phyloP scores from a whole-genome alignment of 305 asterid species.

The Caryopteris hybrid region DNA sequence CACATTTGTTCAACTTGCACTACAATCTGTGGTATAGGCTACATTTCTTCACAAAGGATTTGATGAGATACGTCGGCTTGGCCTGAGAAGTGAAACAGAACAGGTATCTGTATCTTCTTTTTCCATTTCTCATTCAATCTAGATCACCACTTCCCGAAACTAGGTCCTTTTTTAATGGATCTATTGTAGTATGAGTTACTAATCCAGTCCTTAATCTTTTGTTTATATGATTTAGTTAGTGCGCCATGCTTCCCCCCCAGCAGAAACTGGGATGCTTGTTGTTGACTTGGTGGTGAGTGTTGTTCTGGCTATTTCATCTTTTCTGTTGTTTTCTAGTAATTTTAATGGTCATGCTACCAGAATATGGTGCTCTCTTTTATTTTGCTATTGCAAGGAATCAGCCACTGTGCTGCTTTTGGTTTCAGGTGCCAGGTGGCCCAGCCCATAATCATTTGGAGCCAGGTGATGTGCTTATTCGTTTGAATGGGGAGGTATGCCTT shows the following conservation, averaged over 20 bases:
- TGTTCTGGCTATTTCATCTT: constrained; percentile 9
- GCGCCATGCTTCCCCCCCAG: constrained; percentile 81
- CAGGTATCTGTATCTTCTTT: constrained; percentile 46
- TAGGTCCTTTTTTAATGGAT: background rate
- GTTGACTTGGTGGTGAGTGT: constrained; percentile 95
- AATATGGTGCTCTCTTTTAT: background rate
- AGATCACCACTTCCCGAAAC: background rate
- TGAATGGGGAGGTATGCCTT: constrained; percentile 87
- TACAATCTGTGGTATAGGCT: constrained; percentile 44
- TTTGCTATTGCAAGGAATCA: constrained; percentile 18
- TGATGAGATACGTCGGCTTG: constrained; percentile 98
- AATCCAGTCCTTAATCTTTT: constrained; percentile 2
- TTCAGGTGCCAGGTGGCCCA: constrained; percentile 97
- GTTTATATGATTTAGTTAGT: constrained; percentile 56
- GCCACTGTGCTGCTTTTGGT: constrained; percentile 18
- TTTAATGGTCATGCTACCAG: constrained; percentile 2
- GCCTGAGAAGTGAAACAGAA: constrained; percentile 83
- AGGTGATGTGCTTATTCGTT: constrained; percentile 91
- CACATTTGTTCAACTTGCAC: constrained; percentile 21
- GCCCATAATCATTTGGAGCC: constrained; percentile 94
- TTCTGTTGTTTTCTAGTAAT: background rate
- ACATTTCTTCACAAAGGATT: constrained; percentile 97
- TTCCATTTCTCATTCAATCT: constrained; percentile 7
- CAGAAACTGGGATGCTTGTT: constrained; percentile 99
- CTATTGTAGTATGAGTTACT: background rate